Evolutionary conservation across 495 filamentous ascomycete species (phyloP).

Genomic region (Penicillium roqueforti): DNA sequence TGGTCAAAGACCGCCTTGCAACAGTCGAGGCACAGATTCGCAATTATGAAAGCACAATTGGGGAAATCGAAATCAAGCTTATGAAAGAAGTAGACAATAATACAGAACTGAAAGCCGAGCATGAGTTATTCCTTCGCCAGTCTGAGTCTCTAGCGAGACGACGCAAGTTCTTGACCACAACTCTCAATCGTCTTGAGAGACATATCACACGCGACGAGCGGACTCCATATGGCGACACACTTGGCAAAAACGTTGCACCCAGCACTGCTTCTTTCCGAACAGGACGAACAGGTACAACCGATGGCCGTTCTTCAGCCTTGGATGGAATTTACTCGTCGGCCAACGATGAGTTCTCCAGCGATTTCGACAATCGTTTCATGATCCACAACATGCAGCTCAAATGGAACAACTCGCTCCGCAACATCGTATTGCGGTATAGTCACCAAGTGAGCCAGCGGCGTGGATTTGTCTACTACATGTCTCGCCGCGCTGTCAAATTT

Average conservation of each 20-base stretch:
- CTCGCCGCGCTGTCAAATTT: constrained; percentile 92
- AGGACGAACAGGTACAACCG: constrained; percentile 34
- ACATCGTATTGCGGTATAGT: constrained; percentile 94
- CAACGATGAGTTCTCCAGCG: constrained; percentile 67
- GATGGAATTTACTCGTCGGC: constrained; percentile 40
- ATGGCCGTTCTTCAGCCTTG: constrained; percentile 38
- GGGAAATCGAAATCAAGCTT: constrained; percentile 60
- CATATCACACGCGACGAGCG: constrained; percentile 46
- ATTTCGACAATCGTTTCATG: constrained; percentile 98
- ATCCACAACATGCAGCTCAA: constrained; percentile 96
- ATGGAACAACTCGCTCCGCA: constrained; percentile 94
- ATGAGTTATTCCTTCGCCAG: constrained; percentile 66
- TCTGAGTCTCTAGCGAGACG: constrained; percentile 66
- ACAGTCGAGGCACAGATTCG: constrained; percentile 73
- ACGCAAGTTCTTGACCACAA: constrained; percentile 69
- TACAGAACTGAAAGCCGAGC: constrained; percentile 52
- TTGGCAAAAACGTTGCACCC: constrained; percentile 33
- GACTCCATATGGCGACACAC: constrained; percentile 18
- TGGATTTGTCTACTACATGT: constrained; percentile 97
- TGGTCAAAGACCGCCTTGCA: constrained; percentile 75
- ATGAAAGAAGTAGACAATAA: constrained; percentile 52
- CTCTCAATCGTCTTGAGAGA: constrained; percentile 62
- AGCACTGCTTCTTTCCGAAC: constrained; percentile 45
- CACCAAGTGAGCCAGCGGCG: constrained; percentile 95
- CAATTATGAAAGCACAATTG: constrained; percentile 61